Conservation (phyloP, 768 basidiomycete genomes). For the Mrakia blollopis region DNA sequence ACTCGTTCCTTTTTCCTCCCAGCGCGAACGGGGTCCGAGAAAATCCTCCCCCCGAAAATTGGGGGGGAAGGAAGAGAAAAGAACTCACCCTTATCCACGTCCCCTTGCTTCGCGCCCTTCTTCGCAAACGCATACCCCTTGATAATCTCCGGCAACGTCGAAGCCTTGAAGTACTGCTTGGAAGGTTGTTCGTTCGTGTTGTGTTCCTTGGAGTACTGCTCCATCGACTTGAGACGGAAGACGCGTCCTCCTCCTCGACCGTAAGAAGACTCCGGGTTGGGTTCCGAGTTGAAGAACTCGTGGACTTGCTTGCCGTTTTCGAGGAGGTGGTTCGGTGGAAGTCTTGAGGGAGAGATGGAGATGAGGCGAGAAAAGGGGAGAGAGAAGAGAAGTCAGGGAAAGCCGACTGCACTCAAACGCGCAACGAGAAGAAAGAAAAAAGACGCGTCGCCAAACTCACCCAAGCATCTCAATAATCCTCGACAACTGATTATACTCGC, state of each 20-base stretch:
- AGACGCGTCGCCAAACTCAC: conserved; percentile 51
- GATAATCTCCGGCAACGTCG: conserved; percentile 87
- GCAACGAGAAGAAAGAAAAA: background rate
- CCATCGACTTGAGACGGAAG: conserved; percentile 66
- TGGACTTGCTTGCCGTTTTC: conserved; percentile 91
- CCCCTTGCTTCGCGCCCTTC: conserved; percentile 61
- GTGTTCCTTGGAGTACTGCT: conserved; percentile 93
- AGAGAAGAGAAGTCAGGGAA: background rate
- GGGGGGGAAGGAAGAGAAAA: background rate
- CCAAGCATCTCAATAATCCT: conserved; percentile 98
- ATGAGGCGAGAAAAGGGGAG: background rate
- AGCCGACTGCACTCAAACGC: background rate
- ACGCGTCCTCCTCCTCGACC: conserved; percentile 20
- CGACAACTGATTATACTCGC: conserved; percentile 97
- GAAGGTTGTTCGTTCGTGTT: conserved; percentile 94
- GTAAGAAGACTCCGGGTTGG: conserved; percentile 29
- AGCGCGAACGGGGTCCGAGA: background rate
- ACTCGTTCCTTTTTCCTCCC: background rate
- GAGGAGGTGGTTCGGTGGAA: conserved; percentile 87
- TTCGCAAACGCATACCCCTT: conserved; percentile 94
- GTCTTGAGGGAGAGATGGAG: conserved; percentile 52
- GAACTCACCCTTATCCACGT: conserved; percentile 78
- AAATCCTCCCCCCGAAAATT: background rate
- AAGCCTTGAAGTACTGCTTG: conserved; percentile 98
- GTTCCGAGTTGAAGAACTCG: conserved; percentile 67